Base-by-base conservation (phyloP, 139 green algal genomes). In the Chlamydomonas sp. region DNA sequence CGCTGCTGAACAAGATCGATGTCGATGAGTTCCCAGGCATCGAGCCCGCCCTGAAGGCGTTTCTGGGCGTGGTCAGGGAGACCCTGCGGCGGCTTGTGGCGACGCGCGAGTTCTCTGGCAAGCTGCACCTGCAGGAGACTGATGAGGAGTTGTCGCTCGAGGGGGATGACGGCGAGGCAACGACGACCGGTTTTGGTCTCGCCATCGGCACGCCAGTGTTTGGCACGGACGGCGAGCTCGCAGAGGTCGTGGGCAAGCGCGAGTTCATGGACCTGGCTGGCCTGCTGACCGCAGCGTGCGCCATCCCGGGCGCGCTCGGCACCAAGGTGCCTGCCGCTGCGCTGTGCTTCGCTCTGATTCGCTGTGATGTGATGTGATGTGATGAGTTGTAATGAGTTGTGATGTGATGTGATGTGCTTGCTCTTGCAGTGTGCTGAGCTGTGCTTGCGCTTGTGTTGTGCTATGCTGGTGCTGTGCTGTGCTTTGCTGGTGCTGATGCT, bases 11-110 rank as follows among this genome's bases (percentile, higher is more conserved):
- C n/a, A n/a, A 33, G 26, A 64, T 64, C 8, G 54, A 64, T 22
- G 54, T 64, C 26, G 54, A 64, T 22, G 54, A 64, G 26, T 64
- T 64, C 34, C 54, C 54, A 10, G 54, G 54, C 8, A 64, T 64
- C 16, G 54, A 64, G 26, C 24, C 30, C 8, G 54, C 16, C 26
- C 26, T 64, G 26, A 22, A 64, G 54, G 16, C 54, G 20, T 64
- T 36, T 20, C 8, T 64, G 8, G 54, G 34, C 16, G 54, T 64
- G 8, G 26, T 64, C 20, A 10, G 26, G 34, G 16, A 33, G 16
- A 22, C 30, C 22, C 54, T 64, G 54, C 20, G 8, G 26, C 24
- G 6, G 22, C 16, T 64, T 22, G 30, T 22, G 8, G 6, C 8
- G 26, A 22, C 34, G 22, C 54, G 54, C 6, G 54, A 64, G 54